These are phyloP conservation scores for Pyrenula massariospora DNA, from an alignment of 495 filamentous ascomycete genomes.

Conservation along the genomic window DNA sequence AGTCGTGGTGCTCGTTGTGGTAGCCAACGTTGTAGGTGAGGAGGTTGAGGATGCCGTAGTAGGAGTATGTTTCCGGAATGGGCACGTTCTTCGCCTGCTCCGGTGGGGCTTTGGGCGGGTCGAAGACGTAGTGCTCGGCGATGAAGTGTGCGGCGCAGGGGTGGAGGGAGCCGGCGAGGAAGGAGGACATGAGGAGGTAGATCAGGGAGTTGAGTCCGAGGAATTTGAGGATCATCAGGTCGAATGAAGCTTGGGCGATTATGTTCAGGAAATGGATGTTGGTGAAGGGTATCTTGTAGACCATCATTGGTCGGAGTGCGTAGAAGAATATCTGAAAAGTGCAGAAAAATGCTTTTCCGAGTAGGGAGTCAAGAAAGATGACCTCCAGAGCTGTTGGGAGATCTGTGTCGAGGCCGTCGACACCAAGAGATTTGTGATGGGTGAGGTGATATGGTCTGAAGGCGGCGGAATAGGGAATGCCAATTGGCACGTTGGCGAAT, in stretches of 20 bases:
- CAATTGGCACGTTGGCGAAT: conserved; percentile 92
- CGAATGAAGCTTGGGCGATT: conserved; percentile 62
- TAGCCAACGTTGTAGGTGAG: conserved; percentile 94
- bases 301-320: conserved; percentile 91
- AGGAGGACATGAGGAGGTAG: conserved; percentile 78
- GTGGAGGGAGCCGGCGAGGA: conserved; percentile 87
- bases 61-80: conserved; percentile 91
- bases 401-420: conserved; percentile 92
- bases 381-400: conserved; percentile 89
- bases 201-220: conserved; percentile 46
- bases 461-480: conserved; percentile 87
- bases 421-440: conserved; percentile 97
- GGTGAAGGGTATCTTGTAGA: conserved; percentile 83
- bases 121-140: conserved; percentile 98
- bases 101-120: conserved; percentile 45
- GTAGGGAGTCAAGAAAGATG: conserved; percentile 86
- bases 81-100: conserved; percentile 44
- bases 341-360: conserved; percentile 98
- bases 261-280: conserved; percentile 76
- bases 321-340: conserved; percentile 99
- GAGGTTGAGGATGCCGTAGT: conserved; percentile 88
- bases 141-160: conserved; percentile 98
- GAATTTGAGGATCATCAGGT: conserved; percentile 50
- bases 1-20: conserved; percentile 99
- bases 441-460: conserved; percentile 99